Conservation (phyloP, 768 basidiomycete genomes). For the Krasilnikovozyma curviuscula region DNA sequence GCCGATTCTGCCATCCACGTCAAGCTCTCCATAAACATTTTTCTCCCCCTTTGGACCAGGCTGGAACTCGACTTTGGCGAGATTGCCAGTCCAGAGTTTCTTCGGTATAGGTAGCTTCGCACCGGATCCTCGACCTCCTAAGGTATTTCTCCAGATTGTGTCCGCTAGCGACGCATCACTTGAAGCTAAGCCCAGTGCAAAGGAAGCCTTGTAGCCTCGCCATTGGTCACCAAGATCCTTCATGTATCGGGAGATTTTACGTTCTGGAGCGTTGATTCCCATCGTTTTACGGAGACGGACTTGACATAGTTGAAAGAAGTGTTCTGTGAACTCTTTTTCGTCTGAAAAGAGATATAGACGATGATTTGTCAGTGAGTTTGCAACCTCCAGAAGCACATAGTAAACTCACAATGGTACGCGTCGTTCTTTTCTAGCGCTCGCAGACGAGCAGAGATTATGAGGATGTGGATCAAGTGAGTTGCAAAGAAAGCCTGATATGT, state of each 20-base stretch:
- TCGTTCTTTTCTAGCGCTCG: too few species aligned
- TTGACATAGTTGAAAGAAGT: slow-evolving; percentile 11
- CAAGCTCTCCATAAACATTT: slow-evolving; percentile 1
- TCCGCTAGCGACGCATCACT: slow-evolving; percentile 3
- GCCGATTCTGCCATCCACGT: slow-evolving; percentile 4
- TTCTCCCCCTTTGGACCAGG: slow-evolving; percentile 4
- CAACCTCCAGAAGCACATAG: too few species aligned
- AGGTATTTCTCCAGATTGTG: slow-evolving; percentile 10
- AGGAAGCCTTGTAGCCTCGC: neutral
- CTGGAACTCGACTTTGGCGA: too few species aligned
- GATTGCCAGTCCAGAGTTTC: too few species aligned
- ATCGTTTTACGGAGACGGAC: slow-evolving; percentile 9
- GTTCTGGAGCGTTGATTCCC: slow-evolving; percentile 5
- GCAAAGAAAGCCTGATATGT: slow-evolving; percentile 8
- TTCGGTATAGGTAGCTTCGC: slow-evolving; percentile 9
- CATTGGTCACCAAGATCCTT: slow-evolving; percentile 8
- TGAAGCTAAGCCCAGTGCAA: slow-evolving; percentile 4
- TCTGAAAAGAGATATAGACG: neutral
- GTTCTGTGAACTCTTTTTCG: slow-evolving; percentile 8
- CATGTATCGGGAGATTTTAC: slow-evolving; percentile 10
- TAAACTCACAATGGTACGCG: too few species aligned
- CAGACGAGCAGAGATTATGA: slow-evolving; percentile 1
- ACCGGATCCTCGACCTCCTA: slow-evolving; percentile 6
- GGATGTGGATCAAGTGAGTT: slow-evolving; percentile 2
- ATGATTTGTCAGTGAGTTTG: too few species aligned